Conservation (phyloP, 1,284 basidiomycete genomes). For the Cryptococcus neoformans region DNA sequence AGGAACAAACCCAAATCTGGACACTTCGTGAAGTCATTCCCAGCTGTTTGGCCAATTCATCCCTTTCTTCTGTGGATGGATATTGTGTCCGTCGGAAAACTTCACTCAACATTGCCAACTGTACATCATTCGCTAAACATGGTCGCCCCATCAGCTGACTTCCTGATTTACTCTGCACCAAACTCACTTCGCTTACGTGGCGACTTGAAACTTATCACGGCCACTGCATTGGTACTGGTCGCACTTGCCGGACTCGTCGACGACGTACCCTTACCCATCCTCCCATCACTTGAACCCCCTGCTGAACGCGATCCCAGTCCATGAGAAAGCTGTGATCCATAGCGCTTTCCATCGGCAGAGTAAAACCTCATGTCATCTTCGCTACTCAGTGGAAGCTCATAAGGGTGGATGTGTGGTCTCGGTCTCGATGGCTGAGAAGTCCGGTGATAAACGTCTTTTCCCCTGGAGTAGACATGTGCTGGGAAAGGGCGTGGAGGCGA, state of each 20-base stretch:
- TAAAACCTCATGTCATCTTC: too few relatives aligned
- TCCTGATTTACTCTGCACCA: background rate
- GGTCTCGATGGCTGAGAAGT: slow-evolving; percentile 14
- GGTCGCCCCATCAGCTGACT: background rate
- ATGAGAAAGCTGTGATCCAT: too few relatives aligned
- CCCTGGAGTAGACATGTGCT: background rate
- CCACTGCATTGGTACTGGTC: background rate
- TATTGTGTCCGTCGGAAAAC: slow-evolving; percentile 26
- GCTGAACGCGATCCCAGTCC: background rate
- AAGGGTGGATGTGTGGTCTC: slow-evolving; percentile 17
- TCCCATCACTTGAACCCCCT: background rate
- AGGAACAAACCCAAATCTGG: slow-evolving; percentile 35
- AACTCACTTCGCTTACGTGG: slow-evolving; percentile 27
- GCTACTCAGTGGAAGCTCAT: slow-evolving; percentile 8
- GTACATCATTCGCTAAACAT: slow-evolving; percentile 23
- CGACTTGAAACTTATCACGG: slow-evolving; percentile 13
- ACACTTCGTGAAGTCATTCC: slow-evolving; percentile 36
- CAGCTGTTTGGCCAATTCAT: slow-evolving; percentile 22
- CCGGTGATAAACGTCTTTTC: background rate
- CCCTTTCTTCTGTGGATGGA: slow-evolving; percentile 30
- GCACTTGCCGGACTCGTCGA: slow-evolving; percentile 10
- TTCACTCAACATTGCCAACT: slow-evolving; percentile 19
- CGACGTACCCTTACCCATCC: background rate
- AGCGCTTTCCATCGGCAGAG: too few relatives aligned
- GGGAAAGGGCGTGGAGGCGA: background rate